Evolutionary conservation across 208 protist species (phyloP).

Genomic region (Trypanosoma conorhini): DNA sequence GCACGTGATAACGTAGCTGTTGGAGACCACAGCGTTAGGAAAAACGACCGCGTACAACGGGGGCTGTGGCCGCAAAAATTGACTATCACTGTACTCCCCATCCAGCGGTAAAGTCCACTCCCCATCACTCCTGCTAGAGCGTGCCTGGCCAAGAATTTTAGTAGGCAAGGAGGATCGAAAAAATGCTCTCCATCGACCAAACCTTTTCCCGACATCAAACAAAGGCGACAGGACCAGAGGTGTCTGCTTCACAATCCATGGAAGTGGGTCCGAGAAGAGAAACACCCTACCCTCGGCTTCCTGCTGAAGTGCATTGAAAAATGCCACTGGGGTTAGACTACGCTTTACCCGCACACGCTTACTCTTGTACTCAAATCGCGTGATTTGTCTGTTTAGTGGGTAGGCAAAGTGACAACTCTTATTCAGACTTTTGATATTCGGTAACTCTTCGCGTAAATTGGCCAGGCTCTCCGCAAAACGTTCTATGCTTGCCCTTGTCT

Average conservation of each 20-base stretch:
- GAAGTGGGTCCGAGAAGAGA: not conserved
- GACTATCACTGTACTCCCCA: not conserved
- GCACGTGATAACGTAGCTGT: conserved; percentile 24
- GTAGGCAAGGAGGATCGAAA: not conserved
- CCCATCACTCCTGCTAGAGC: not conserved
- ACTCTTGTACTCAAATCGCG: not conserved
- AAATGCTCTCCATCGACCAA: conserved; percentile 13
- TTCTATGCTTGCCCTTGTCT: not conserved
- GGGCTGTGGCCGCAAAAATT: not conserved
- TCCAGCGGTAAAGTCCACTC: not conserved
- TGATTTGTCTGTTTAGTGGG: conserved; percentile 8
- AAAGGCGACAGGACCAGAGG: conserved; percentile 10
- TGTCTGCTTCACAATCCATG: not conserved
- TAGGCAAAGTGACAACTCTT: conserved; percentile 15
- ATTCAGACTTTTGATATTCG: not conserved
- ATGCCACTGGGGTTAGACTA: not conserved
- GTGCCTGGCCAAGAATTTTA: not conserved
- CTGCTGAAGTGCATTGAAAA: conserved; percentile 2
- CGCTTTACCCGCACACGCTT: not conserved
- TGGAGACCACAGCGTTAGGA: conserved; percentile 20
- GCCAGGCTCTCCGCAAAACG: not conserved
- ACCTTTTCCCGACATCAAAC: conserved; percentile 12
- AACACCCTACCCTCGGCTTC: not conserved
- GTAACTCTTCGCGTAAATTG: not conserved
- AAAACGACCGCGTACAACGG: conserved; percentile 20